phyloP scores from a whole-genome alignment of 2,329 filamentous ascomycete genomes.

The Aureobasidium subglaciale region DNA sequence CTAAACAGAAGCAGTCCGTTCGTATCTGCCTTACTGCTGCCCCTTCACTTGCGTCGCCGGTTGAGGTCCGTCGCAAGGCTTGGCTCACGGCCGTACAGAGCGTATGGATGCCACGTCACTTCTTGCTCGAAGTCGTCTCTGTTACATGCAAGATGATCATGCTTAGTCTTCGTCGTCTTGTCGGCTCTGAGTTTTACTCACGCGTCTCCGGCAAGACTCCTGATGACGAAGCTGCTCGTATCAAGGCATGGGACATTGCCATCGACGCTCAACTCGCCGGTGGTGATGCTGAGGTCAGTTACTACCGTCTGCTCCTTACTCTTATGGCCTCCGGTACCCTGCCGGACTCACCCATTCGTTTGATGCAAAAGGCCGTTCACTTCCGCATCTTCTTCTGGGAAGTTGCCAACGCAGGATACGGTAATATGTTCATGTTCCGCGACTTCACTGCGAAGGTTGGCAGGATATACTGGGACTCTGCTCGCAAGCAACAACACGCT shows the following conservation, averaged over 20 bases:
- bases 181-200: constrained; percentile 72
- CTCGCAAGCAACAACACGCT: constrained; percentile 54
- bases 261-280: constrained; percentile 88
- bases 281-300: constrained; percentile 83
- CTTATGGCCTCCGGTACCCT: constrained; percentile 82
- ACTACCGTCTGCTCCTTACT: constrained; percentile 75
- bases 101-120: constrained; percentile 83
- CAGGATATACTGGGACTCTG: constrained; percentile 72
- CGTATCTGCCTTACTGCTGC: constrained; percentile 41
- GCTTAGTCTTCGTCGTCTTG: constrained; percentile 67
- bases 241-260: constrained; percentile 90
- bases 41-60: constrained; percentile 71
- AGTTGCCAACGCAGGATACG: constrained; percentile 57
- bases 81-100: constrained; percentile 92
- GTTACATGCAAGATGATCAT: constrained; percentile 74
- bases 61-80: constrained; percentile 76
- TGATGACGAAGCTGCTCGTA: constrained; percentile 76
- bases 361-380: constrained; percentile 90
- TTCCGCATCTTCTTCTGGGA: constrained; percentile 86
- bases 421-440: constrained; percentile 58
- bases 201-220: constrained; percentile 71
- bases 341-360: constrained; percentile 69
- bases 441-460: constrained; percentile 67
- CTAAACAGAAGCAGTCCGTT: constrained; percentile 38
- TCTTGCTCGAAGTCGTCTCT: constrained; percentile 77